These are phyloP conservation scores for Nelumbo lutea DNA, from an alignment of 164 flowering plant species.

Conservation along the genomic window DNA sequence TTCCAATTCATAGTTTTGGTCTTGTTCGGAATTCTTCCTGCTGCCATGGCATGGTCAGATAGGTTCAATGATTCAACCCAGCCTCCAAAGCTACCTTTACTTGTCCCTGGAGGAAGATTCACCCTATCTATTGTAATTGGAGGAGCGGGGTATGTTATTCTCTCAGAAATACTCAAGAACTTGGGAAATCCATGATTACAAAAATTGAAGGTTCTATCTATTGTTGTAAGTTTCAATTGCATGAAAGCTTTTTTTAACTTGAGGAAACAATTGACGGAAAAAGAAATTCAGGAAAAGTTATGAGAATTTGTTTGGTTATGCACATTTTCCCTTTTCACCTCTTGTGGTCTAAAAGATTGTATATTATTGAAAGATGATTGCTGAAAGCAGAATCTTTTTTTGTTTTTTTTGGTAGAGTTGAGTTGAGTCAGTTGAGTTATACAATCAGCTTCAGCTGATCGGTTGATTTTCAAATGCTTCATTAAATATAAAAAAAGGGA, in stretches of 20 bases:
- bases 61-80: conserved; percentile 44
- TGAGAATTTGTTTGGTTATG: no score
- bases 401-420: no score
- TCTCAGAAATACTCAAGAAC: conserved; percentile 56
- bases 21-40: conserved; percentile 90
- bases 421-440: no score
- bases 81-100: conserved; percentile 30
- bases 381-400: no score
- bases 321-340: no score
- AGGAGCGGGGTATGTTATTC: conserved; percentile 57
- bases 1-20: conserved; percentile 51
- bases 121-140: conserved; percentile 64
- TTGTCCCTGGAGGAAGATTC: conserved; percentile 81
- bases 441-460: no score
- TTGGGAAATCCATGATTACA: conserved; percentile 15
- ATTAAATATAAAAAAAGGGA: no score
- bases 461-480: no score
- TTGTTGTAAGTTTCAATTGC: neutral
- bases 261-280: no score
- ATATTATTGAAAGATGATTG: no score
- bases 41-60: conserved; percentile 97
- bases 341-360: no score
- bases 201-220: neutral
- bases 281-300: no score
- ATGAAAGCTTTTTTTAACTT: neutral